These are phyloP conservation scores for Kwoniella bestiolae DNA, from an alignment of 768 basidiomycete species.

Conservation along the genomic window DNA sequence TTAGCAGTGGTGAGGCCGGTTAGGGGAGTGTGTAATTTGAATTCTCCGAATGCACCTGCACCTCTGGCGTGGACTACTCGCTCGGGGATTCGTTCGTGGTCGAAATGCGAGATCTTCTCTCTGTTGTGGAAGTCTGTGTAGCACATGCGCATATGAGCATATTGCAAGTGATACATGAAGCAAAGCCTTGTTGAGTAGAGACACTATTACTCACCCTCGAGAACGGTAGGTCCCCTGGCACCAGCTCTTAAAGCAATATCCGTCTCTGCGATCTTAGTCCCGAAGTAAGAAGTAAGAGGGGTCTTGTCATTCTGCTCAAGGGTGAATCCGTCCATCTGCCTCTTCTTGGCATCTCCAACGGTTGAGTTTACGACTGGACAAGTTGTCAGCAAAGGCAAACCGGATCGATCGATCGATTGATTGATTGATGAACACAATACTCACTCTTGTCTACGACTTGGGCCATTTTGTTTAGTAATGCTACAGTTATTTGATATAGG, in stretches of 20 bases:
- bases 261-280: slow-evolving; percentile 54
- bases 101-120: slow-evolving; percentile 77
- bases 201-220: slow-evolving; percentile 60
- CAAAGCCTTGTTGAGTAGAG: slow-evolving; percentile 8
- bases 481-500: slow-evolving; percentile 2
- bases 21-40: slow-evolving; percentile 74
- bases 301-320: slow-evolving; percentile 34
- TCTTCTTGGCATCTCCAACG: slow-evolving; percentile 54
- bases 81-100: slow-evolving; percentile 89
- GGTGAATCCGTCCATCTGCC: slow-evolving; percentile 50
- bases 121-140: slow-evolving; percentile 65
- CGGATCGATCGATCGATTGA: background rate
- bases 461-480: slow-evolving; percentile 18
- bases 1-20: slow-evolving; percentile 71
- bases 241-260: slow-evolving; percentile 57
- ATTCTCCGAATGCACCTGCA: slow-evolving; percentile 73
- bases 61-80: slow-evolving; percentile 63
- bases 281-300: slow-evolving; percentile 55
- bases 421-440: background rate
- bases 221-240: slow-evolving; percentile 68
- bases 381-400: background rate
- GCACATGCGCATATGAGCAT: background rate
- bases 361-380: slow-evolving; percentile 46
- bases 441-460: slow-evolving; percentile 26
- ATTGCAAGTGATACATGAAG: slow-evolving; percentile 7